Evolutionary conservation across 345 rosid species (phyloP).

Genomic region (Murraya koenigii): DNA sequence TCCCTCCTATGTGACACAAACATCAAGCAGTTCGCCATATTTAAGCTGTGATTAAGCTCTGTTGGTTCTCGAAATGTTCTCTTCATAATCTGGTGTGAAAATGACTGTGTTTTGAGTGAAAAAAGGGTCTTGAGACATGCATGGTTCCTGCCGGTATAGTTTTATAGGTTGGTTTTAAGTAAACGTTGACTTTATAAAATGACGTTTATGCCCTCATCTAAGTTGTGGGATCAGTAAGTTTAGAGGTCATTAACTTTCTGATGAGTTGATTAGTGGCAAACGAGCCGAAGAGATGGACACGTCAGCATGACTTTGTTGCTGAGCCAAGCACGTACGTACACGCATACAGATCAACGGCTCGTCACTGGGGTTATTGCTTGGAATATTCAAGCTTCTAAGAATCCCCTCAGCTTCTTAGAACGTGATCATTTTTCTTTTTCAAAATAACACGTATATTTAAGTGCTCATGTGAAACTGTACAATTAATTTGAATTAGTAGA

Average conservation of each 20-base stretch:
- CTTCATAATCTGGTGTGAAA: constrained; percentile 35
- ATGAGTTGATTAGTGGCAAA: neutral
- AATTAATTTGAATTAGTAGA: neutral
- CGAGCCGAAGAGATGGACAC: neutral
- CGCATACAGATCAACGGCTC: neutral
- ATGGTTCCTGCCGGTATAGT: neutral
- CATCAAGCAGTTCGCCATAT: constrained; percentile 59
- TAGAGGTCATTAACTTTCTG: neutral
- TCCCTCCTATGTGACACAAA: constrained; percentile 36
- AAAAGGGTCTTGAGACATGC: neutral
- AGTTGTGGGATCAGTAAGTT: constrained; percentile 1
- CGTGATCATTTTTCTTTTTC: too few species aligned
- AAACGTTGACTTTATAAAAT: constrained; percentile 27
- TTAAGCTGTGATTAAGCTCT: constrained; percentile 28
- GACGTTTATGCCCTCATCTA: constrained; percentile 28
- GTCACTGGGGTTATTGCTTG: neutral
- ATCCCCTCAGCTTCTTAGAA: neutral
- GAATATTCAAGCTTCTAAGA: constrained; percentile 19
- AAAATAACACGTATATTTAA: neutral
- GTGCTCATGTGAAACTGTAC: neutral
- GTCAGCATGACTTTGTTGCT: constrained; percentile 29
- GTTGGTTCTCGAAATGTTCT: constrained; percentile 31
- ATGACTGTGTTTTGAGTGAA: neutral
- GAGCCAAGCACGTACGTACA: constrained; percentile 17
- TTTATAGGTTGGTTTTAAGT: constrained; percentile 22